phyloP scores from a whole-genome alignment of 2,329 filamentous ascomycete genomes.

The Penicillium digitatum region DNA sequence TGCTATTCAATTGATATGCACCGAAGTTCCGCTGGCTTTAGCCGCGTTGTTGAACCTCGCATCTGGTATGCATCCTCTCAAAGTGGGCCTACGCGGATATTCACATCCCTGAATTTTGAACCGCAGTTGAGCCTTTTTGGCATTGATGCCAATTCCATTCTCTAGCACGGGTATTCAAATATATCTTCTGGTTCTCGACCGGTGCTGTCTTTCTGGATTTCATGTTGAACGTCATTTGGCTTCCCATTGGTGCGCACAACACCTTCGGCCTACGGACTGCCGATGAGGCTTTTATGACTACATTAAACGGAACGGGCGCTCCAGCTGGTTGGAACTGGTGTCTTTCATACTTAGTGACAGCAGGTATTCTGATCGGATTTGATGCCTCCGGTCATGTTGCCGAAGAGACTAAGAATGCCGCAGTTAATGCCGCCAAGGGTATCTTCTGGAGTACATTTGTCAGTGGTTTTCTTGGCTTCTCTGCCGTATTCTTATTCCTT shows the following conservation, averaged over 20 bases:
- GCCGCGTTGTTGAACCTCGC: slow-evolving; percentile 51
- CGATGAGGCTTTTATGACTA: slow-evolving; percentile 57
- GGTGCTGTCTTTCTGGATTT: slow-evolving; percentile 56
- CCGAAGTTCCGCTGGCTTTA: slow-evolving; percentile 50
- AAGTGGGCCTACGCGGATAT: background rate
- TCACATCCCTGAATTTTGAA: background rate
- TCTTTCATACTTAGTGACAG: slow-evolving; percentile 58
- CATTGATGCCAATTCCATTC: background rate
- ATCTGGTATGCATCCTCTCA: slow-evolving; percentile 40
- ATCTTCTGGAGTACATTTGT: slow-evolving; percentile 59
- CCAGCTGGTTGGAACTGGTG: slow-evolving; percentile 61
- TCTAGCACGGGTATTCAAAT: slow-evolving; percentile 21
- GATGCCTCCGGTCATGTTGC: slow-evolving; percentile 59
- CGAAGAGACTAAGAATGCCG: slow-evolving; percentile 59
- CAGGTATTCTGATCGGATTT: slow-evolving; percentile 58
- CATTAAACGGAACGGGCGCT: slow-evolving; percentile 55
- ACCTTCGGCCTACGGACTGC: slow-evolving; percentile 56
- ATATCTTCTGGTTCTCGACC: slow-evolving; percentile 51
- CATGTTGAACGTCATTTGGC: slow-evolving; percentile 57
- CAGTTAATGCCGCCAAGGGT: slow-evolving; percentile 52
- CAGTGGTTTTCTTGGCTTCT: slow-evolving; percentile 54
- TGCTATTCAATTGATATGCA: slow-evolving; percentile 60
- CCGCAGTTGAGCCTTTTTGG: background rate
- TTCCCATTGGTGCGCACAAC: slow-evolving; percentile 53
- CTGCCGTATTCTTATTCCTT: slow-evolving; percentile 56